phyloP scores from a whole-genome alignment of 257 asterid species.

The Solanum dulcamara region DNA sequence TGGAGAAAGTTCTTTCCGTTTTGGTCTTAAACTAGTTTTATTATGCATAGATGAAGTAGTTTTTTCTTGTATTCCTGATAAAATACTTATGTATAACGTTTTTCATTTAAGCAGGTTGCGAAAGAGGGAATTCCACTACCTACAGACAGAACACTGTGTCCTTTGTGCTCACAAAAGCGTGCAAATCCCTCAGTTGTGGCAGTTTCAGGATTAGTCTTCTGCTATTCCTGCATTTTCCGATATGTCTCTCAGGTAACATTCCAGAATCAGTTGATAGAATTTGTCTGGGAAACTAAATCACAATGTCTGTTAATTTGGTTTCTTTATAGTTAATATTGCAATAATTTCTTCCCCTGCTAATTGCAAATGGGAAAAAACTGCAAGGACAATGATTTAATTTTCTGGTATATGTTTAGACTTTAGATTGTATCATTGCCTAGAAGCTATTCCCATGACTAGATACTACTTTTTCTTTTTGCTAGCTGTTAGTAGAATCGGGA shows the following conservation, averaged over 20 bases:
- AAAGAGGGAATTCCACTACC: slow-evolving; percentile 92
- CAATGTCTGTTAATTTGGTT: background rate
- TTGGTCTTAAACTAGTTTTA: background rate
- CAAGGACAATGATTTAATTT: background rate
- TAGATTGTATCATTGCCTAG: background rate
- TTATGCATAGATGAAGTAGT: background rate
- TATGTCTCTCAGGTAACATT: slow-evolving; percentile 76
- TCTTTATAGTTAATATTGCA: background rate
- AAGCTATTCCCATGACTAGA: background rate
- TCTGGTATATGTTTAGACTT: background rate
- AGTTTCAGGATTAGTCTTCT: slow-evolving; percentile 90
- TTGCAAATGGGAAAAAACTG: background rate
- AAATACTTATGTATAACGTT: background rate
- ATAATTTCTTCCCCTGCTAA: background rate
- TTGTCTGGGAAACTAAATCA: background rate
- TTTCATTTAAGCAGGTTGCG: slow-evolving; percentile 50
- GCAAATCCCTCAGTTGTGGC: slow-evolving; percentile 83
- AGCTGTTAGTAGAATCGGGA: background rate
- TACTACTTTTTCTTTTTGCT: background rate
- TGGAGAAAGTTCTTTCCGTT: background rate
- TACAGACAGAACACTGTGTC: slow-evolving; percentile 63
- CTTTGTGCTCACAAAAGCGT: slow-evolving; percentile 83
- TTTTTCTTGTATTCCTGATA: background rate
- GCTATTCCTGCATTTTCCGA: slow-evolving; percentile 90
- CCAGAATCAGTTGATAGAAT: background rate